Conservation (phyloP, 345 rosid genomes). For the Reutealis trisperma region DNA sequence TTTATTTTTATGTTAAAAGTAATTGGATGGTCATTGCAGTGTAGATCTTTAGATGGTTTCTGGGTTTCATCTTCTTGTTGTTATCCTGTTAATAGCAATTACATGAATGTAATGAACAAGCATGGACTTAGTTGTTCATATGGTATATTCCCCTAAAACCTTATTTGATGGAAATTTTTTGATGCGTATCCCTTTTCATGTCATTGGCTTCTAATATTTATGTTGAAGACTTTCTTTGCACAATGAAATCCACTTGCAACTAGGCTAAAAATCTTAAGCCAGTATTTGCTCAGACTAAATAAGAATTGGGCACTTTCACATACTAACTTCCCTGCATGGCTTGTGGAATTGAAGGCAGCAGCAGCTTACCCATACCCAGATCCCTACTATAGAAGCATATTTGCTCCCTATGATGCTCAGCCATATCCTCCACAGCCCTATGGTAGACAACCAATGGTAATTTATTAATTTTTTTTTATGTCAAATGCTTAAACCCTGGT, state of each 20-base stretch:
- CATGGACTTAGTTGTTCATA: neutral
- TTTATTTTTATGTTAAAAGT: neutral
- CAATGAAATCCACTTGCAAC: neutral
- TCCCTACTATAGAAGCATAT: constrained; percentile 92
- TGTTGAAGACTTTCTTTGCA: neutral
- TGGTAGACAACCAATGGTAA: constrained; percentile 76
- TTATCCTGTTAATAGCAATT: neutral
- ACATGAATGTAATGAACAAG: neutral
- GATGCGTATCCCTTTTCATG: neutral
- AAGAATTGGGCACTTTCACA: constrained; percentile 14
- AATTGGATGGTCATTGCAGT: neutral
- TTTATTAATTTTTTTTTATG: constrained; percentile 11
- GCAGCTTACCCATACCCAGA: constrained; percentile 85
- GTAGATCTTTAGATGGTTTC: neutral
- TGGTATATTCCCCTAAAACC: neutral
- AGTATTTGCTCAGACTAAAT: neutral
- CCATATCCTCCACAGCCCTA: constrained; percentile 74
- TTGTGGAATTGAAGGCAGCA: constrained; percentile 57
- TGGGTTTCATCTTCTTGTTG: neutral
- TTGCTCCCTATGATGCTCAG: constrained; percentile 79
- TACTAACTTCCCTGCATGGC: constrained; percentile 27
- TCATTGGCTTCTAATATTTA: constrained; percentile 1
- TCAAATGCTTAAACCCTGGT: neutral
- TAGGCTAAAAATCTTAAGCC: neutral
- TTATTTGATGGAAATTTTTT: neutral